Conservation (phyloP, 176 grass and related monocot genomes). For the Poa annua region DNA sequence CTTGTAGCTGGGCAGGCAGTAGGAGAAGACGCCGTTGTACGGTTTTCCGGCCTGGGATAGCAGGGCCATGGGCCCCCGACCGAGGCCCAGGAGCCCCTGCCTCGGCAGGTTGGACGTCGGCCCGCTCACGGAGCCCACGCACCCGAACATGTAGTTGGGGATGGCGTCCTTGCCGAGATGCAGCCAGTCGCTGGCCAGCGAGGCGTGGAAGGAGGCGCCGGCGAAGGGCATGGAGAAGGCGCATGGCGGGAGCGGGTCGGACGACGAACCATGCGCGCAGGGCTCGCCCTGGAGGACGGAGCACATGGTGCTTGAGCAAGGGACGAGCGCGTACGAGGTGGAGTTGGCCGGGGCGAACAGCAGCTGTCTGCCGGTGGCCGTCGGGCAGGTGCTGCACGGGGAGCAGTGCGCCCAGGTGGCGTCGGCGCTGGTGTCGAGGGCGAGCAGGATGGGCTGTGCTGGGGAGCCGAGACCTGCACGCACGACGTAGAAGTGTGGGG, state of each 20-base stretch:
- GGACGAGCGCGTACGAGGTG: conserved; percentile 57
- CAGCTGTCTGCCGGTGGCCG: background rate
- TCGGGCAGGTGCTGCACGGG: conserved; percentile 67
- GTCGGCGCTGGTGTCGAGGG: conserved; percentile 87
- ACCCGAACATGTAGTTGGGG: conserved; percentile 64
- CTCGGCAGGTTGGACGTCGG: conserved; percentile 65
- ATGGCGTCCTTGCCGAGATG: conserved; percentile 58
- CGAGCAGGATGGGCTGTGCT: conserved; percentile 60
- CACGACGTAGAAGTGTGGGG: conserved; percentile 75
- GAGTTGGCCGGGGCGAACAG: conserved; percentile 74
- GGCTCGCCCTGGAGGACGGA: conserved; percentile 61
- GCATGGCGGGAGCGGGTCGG: conserved; percentile 49
- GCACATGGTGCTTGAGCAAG: conserved; percentile 71
- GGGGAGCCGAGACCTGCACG: conserved; percentile 69
- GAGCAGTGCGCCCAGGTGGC: conserved; percentile 82
- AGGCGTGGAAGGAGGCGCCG: conserved; percentile 66
- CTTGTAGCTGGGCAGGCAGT: conserved; percentile 88
- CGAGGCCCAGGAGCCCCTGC: conserved; percentile 70
- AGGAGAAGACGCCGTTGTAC: conserved; percentile 87
- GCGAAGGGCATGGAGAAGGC: conserved; percentile 63
- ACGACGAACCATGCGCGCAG: conserved; percentile 42
- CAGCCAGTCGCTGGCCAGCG: conserved; percentile 66
- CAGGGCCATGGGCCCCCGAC: conserved; percentile 72
- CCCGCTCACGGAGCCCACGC: conserved; percentile 67
- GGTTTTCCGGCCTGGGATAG: conserved; percentile 54